Base-by-base conservation (phyloP, 2,329 filamentous ascomycete genomes). In the Monosporascus sp. region DNA sequence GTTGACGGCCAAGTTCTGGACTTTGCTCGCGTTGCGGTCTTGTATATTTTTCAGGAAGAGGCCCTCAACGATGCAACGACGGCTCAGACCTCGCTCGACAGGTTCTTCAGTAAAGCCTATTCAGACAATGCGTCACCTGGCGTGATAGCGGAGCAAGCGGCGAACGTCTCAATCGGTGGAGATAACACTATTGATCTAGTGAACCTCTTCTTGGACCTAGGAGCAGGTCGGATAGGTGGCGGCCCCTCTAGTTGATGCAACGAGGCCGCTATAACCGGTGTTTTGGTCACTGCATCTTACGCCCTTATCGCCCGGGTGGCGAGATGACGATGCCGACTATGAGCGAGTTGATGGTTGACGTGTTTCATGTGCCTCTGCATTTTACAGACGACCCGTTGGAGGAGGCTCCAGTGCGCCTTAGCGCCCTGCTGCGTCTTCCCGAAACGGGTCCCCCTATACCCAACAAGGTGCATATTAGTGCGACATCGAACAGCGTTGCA, bases 11-110 rank as follows among this genome's bases (percentile, higher is more conserved):
- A 81, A 49, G 75, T 78, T 0, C 70, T 86, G 1, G 85, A 88
- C 61, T 88, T 88, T 70, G 79, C 82, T 1, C 77, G 85, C 3
- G 76, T 86, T 2, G 78, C 77, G 0, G 79, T 88, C 3, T 72
- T 88, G 17, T 87, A 76, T 58, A 73, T 88, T 26, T 70, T 87
- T 2, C 82, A 87, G 61, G 70, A 83, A 59, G 69, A 80, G 53
- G 72, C 67, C 5, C 60, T 84, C 1, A 66, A 72, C 35, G 71
- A 73, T 40, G 84, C 84, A 0, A 74, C 79, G 47, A 67, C 68
- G 6, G 82, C 82, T 1, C 84, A 87, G 63, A 70, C 68, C 7
- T 63, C 68, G 3, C 70, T 87, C 14, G 79, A 86, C 63, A 68
- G 63, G 2, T 81, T 86, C 59, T 84, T 87, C 58, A 74, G 69